Percentiles rank a stretch among this genome's conserved stretches.
phyloP scores from a whole-genome alignment of 2,329 filamentous ascomycete genomes.

The Pseudogymnoascus sp. region DNA sequence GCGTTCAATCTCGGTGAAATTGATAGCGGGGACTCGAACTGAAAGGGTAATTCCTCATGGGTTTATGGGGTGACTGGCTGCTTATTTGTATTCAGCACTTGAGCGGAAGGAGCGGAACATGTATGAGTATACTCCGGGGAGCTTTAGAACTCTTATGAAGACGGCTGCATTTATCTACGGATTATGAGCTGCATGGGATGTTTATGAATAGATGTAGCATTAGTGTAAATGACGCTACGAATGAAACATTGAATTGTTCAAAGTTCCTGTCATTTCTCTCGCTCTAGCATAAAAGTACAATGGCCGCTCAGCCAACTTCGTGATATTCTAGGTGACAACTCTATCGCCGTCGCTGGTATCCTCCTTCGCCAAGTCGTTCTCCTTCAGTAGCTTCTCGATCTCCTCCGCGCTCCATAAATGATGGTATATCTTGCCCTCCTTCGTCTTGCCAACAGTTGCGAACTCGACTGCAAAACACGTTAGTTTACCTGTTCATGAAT shows the following conservation, averaged over 20 bases:
- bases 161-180: not conserved
- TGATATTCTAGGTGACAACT: not conserved
- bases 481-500: slow-evolving; percentile 12
- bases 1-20: not conserved
- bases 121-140: not conserved
- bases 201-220: not conserved
- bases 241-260: not conserved
- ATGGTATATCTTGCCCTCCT: slow-evolving; percentile 95
- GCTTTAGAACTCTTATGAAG: not conserved
- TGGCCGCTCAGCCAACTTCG: not conserved
- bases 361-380: slow-evolving; percentile 88
- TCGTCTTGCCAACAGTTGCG: slow-evolving; percentile 91
- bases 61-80: not conserved
- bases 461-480: slow-evolving; percentile 67
- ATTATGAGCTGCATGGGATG: not conserved
- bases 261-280: slow-evolving; percentile 5
- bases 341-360: slow-evolving; percentile 34
- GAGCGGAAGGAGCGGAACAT: not conserved
- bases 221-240: not conserved
- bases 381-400: slow-evolving; percentile 86
- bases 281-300: slow-evolving; percentile 7
- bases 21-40: slow-evolving; percentile 1
- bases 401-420: slow-evolving; percentile 95
- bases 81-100: not conserved
- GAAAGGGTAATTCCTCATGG: not conserved